These are phyloP conservation scores for Cordyceps fumosorosea DNA, from an alignment of 2,329 filamentous ascomycete genomes.

Conservation along the genomic window DNA sequence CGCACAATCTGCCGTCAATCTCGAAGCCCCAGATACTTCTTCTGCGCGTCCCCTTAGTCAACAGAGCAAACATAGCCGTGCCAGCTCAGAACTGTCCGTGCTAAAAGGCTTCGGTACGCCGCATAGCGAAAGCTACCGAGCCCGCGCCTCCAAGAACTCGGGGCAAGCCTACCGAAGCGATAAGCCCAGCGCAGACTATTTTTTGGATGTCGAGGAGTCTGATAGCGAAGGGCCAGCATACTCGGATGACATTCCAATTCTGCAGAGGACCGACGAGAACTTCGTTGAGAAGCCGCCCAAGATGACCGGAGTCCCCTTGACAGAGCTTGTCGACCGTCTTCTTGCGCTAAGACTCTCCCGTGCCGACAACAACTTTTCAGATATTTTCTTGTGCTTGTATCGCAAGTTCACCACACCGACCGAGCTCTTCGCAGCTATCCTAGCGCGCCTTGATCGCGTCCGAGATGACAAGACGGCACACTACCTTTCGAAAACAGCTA, in stretches of 20 bases:
- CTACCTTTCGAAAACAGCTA: constrained; percentile 69
- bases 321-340: constrained; percentile 80
- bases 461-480: constrained; percentile 60
- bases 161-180: constrained; percentile 44
- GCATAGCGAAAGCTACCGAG: constrained; percentile 31
- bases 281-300: constrained; percentile 45
- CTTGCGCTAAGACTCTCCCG: constrained; percentile 76
- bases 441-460: constrained; percentile 66
- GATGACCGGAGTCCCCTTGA: constrained; percentile 49
- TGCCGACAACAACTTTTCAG: constrained; percentile 79
- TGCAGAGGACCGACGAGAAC: constrained; percentile 60
- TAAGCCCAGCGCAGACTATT: constrained; percentile 43
- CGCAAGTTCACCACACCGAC: constrained; percentile 84
- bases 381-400: constrained; percentile 88
- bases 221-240: constrained; percentile 59
- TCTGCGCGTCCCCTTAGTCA: constrained; percentile 50
- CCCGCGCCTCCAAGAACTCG: constrained; percentile 27
- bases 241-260: constrained; percentile 60
- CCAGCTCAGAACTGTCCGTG: constrained; percentile 63
- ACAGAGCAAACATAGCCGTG: constrained; percentile 60
- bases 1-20: constrained; percentile 55
- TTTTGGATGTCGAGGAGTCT: constrained; percentile 64
- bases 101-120: constrained; percentile 47
- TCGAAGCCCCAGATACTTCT: constrained; percentile 48
- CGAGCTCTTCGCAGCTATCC: constrained; percentile 69